Evolutionary conservation across 2,329 filamentous ascomycete species (phyloP).

Genomic region (Cytospora piceicola): DNA sequence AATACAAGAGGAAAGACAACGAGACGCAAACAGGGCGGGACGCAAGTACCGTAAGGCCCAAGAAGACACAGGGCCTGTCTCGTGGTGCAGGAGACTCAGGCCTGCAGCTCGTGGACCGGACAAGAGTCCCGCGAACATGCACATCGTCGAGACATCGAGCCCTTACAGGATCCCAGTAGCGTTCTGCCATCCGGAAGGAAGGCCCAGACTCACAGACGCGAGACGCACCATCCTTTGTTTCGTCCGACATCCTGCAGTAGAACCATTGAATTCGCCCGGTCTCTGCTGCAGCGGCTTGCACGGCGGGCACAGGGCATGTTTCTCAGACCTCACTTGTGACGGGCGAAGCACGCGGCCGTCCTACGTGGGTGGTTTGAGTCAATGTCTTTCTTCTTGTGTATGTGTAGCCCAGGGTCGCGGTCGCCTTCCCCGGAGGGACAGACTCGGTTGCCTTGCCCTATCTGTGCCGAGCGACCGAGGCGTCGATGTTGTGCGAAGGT

Average conservation of each 20-base stretch:
- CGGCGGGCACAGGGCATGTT: neutral
- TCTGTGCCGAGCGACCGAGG: neutral
- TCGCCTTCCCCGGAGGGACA: conserved; percentile 17
- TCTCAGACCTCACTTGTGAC: conserved; percentile 6
- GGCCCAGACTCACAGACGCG: neutral
- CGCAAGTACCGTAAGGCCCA: neutral
- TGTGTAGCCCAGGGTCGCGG: conserved; percentile 14
- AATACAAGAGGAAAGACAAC: neutral
- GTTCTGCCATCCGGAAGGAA: neutral
- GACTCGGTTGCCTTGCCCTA: conserved; percentile 1
- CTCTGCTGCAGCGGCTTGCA: neutral
- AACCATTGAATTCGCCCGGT: conserved; percentile 2
- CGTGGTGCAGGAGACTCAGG: neutral
- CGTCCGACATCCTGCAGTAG: neutral
- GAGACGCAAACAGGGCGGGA: neutral
- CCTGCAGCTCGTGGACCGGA: neutral
- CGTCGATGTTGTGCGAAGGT: neutral
- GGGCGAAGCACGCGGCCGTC: conserved; percentile 19
- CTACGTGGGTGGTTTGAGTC: neutral
- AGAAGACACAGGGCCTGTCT: neutral
- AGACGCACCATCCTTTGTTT: neutral
- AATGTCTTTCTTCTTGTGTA: conserved; percentile 20
- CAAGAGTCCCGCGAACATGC: neutral
- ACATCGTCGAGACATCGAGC: neutral
- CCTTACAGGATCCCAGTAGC: neutral